Percentiles rank a stretch among this genome's conserved stretches.
These are phyloP conservation scores for Paratrimastix pyriformis DNA, from an alignment of 78 protist species.

Conservation along the genomic window DNA sequence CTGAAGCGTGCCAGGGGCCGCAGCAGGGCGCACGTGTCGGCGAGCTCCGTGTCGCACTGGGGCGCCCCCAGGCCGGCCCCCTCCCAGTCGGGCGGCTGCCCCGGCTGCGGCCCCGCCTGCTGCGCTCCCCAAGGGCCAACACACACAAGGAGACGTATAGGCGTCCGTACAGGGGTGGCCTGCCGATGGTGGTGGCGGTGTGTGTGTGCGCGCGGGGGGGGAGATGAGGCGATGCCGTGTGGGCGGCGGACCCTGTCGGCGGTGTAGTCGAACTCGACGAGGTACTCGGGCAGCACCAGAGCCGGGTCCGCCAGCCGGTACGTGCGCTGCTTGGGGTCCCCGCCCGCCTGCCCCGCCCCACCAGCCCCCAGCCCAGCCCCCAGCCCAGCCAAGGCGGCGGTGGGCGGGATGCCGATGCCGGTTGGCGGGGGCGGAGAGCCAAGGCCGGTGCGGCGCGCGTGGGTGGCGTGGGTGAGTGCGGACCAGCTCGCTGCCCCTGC, in stretches of 20 bases:
- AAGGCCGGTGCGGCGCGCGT: too few relatives aligned
- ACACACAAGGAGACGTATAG: background rate
- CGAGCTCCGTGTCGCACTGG: conserved; percentile 18
- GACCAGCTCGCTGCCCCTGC: too few relatives aligned
- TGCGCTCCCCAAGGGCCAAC: background rate
- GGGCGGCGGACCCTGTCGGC: background rate
- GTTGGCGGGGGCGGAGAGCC: too few relatives aligned
- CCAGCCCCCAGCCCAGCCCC: too few relatives aligned
- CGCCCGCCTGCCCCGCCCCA: too few relatives aligned
- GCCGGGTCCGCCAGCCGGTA: too few relatives aligned
- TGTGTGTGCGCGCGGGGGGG: background rate
- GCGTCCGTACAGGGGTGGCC: too few relatives aligned
- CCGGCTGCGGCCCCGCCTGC: background rate
- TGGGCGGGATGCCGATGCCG: too few relatives aligned
- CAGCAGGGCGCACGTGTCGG: conserved; percentile 13
- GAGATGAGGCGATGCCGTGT: background rate
- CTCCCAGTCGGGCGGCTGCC: background rate
- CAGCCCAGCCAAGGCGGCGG: too few relatives aligned
- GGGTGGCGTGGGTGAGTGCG: too few relatives aligned
- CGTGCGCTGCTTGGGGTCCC: conserved; percentile 52
- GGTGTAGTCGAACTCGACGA: conserved; percentile 44
- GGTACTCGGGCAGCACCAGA: conserved; percentile 49
- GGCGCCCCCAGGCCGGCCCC: conserved; percentile 1
- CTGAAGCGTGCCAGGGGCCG: background rate
- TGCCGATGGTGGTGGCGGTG: too few relatives aligned